phyloP scores from a whole-genome alignment of 768 basidiomycete species.

The Suillus sp. region DNA sequence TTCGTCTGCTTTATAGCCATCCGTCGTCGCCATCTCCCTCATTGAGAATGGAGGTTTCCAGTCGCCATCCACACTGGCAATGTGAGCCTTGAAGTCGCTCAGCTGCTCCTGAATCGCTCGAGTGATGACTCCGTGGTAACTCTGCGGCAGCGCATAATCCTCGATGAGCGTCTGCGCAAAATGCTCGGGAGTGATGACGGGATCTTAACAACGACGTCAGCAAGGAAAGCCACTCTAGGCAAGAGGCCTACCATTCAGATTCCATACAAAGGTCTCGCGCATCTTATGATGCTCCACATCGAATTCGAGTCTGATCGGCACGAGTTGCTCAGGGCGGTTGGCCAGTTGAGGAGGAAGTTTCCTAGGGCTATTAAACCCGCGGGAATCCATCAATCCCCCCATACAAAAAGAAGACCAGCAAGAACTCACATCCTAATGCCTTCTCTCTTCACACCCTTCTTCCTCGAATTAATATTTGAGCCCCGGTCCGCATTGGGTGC shows the following conservation, averaged over 20 bases:
- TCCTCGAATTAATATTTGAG: conserved; percentile 38
- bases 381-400: conserved; percentile 12
- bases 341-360: conserved; percentile 57
- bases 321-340: conserved; percentile 74
- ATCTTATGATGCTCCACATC: conserved; percentile 94
- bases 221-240: conserved; percentile 5
- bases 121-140: conserved; percentile 66
- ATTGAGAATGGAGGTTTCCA: conserved; percentile 23
- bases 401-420: conserved; percentile 12
- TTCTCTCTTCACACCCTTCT: conserved; percentile 61
- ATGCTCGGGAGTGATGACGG: conserved; percentile 83
- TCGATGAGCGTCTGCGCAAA: conserved; percentile 92
- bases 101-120: conserved; percentile 90
- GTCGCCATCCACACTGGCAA: conserved; percentile 53
- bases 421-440: conserved; percentile 76
- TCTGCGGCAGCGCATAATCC: conserved; percentile 77
- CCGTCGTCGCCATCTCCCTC: conserved; percentile 26
- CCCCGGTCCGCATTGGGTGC: conserved; percentile 37
- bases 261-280: conserved; percentile 98
- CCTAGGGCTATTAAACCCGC: conserved; percentile 51
- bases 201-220: conserved; percentile 52
- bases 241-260: conserved; percentile 75
- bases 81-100: conserved; percentile 74
- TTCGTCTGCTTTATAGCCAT: conserved; percentile 29
- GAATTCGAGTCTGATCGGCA: conserved; percentile 95